phyloP scores from a whole-genome alignment of 2,329 filamentous ascomycete species.

The Xylaria sp. region DNA sequence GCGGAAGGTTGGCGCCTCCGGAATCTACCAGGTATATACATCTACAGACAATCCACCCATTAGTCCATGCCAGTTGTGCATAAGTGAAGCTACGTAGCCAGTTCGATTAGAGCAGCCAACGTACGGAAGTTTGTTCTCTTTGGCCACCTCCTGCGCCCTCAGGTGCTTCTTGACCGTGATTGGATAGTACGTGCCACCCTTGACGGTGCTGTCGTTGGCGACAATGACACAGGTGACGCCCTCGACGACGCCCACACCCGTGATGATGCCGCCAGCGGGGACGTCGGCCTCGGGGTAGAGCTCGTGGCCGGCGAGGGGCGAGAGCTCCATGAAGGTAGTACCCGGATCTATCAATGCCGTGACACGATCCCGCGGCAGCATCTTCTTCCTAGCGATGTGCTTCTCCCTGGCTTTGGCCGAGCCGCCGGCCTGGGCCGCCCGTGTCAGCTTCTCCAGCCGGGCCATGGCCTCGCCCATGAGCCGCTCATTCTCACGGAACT shows the following conservation, averaged over 20 bases:
- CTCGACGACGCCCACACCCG: constrained; percentile 88
- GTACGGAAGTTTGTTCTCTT: constrained; percentile 81
- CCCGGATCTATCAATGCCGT: constrained; percentile 89
- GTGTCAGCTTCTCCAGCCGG: constrained; percentile 76
- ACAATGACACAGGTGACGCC: constrained; percentile 94
- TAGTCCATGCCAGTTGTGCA: constrained; percentile 14
- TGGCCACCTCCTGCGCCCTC: constrained; percentile 87
- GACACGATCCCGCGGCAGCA: constrained; percentile 91
- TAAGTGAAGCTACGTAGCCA: not conserved
- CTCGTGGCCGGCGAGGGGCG: constrained; percentile 86
- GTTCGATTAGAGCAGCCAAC: constrained; percentile 42
- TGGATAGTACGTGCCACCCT: constrained; percentile 96
- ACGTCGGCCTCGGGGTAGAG: constrained; percentile 90
- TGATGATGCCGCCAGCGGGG: constrained; percentile 90
- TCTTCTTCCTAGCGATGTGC: constrained; percentile 88
- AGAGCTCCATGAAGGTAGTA: constrained; percentile 92
- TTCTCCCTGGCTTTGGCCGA: constrained; percentile 85
- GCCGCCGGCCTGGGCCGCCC: constrained; percentile 79
- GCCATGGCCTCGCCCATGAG: constrained; percentile 81
- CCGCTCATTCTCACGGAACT: constrained; percentile 82
- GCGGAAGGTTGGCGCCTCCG: constrained; percentile 92
- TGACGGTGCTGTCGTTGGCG: constrained; percentile 96
- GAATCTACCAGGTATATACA: constrained; percentile 98
- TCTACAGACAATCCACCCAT: constrained; percentile 49
- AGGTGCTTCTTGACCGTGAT: constrained; percentile 98